A percentile compares a stretch with the other conserved stretches of the same genome.
Conservation (phyloP, 2,329 filamentous ascomycete species). For the Venturia carpophila region DNA sequence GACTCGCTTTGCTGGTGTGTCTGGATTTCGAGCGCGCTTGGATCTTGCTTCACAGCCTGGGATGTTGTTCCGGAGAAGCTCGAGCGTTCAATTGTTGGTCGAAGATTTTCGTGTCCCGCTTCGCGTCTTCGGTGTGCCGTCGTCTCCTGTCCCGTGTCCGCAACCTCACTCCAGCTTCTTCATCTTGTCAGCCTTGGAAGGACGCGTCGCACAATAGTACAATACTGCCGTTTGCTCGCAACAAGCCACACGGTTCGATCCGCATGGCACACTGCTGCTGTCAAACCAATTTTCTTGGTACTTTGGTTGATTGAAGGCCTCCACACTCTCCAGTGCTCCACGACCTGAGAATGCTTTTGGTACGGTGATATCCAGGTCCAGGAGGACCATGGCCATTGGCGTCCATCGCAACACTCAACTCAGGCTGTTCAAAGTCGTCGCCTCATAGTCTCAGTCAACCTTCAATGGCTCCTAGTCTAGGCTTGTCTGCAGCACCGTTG, state of each 20-base stretch:
- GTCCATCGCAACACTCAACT: not conserved
- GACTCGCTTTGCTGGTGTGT: not conserved
- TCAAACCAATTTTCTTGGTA: not conserved
- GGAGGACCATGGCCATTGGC: not conserved
- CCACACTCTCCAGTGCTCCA: not conserved
- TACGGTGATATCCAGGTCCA: slow-evolving; percentile 5
- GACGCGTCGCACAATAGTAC: slow-evolving; percentile 5
- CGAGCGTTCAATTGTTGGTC: too few species aligned
- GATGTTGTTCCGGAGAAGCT: too few species aligned
- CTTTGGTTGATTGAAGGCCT: not conserved
- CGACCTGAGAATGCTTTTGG: not conserved
- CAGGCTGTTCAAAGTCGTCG: too few species aligned
- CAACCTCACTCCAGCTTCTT: not conserved
- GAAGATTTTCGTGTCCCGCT: too few species aligned
- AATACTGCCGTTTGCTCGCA: not conserved
- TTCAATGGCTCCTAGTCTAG: not conserved
- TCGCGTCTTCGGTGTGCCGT: too few species aligned
- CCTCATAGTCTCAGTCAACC: not conserved
- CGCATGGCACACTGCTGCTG: not conserved
- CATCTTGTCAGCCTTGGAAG: not conserved
- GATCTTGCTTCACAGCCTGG: too few species aligned
- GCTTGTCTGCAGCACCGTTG: not conserved
- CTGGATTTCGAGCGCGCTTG: not conserved
- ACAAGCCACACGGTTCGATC: not conserved
- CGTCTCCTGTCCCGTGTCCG: too few species aligned